Base-by-base conservation (phyloP, 768 basidiomycete genomes). In the Boletus bicolor region DNA sequence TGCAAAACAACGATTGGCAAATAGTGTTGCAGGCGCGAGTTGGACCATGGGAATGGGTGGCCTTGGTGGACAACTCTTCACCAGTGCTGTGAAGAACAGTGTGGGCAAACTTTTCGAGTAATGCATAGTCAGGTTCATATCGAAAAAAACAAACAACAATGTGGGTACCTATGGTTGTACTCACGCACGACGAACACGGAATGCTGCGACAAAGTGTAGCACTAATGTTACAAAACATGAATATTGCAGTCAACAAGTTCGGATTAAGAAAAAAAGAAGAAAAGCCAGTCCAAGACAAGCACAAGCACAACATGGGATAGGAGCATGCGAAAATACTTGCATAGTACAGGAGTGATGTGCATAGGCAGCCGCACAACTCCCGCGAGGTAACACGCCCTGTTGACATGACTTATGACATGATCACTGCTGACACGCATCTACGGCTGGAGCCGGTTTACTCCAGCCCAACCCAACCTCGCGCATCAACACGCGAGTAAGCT, bases 1-100 rank as follows among this genome's bases (percentile, higher is more conserved):
- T 64, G 91, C 96, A 28, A 97, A 97, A 71, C 83, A 87, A 63
- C 83, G 85, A 50, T 98, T 93, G 96, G 93, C 93, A 3, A 86
- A 82, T 55, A 81, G 78, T 28, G 79, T 91, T 17, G 81, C 83
- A 12, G 77, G 85, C n/a, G 81, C 82, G 3, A 80, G 79, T 37
- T 91, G 91, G 86, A 77, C 81, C 49, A 73, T 89, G 62, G 86
- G 86, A 14, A 68, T 93, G 28, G 88, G 92, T 30, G 88, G 93
- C 0, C 70, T 98, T 44, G 92, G 94, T 1, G 91, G 93, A 3
- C 87, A 91, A 63, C 73, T 99, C 47, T 73, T 98, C 24, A 83
- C 86, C 4, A 85, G 93, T 1, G 84, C 90, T 5, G 84, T 98
- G 39, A 88, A 87, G 75, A 90, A 83, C 64, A 82, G 90, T 30